Evolutionary conservation across 371 early-diverging fungal genomes (phyloP), one percentile per base, ranked within the genome.

Genomic region (Conidiobolus incongruus): DNA sequence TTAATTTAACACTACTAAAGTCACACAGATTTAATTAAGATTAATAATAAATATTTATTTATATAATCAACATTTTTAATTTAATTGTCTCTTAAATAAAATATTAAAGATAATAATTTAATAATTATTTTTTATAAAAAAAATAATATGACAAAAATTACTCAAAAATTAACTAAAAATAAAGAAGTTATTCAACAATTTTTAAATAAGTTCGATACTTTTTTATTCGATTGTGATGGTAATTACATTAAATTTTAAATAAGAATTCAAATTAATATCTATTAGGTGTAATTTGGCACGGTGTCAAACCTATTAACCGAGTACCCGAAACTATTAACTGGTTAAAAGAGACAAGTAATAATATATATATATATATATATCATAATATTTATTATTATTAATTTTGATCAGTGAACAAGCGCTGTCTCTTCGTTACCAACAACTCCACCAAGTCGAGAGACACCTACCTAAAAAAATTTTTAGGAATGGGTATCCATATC

Each of bases 251-350:
- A 13, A 11, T 22, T 4, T 24, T 7, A 11, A 11, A 4, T 28
- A 24, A 40, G 4, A 20, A 11, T 40, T 13, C 2, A 2, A 11
- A 40, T 30, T 28, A 17, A 5, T 38, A 13, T 41, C 13, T 38
- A 29, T 12, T 47, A 86, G 86, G 95, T 52, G 96, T 95, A 15
- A 62, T 95, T 29, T 95, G 94, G 94, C 72, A 70, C 45, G 90
- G 87, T 13, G 66, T 56, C 49, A 47, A 65, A 0, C 54, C 75
- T 1, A 60, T 95, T 44, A 65, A 66, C 3, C 72, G 74, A 6
- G 73, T 83, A 5, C 53, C 52, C 23, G 72, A 81, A 29, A 68
- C 82, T 0, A 68, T 95, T 54, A 54, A 60, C 11, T 52, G 26
- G 20, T 31, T 45, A 13, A 4, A 50, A 38, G 35, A 52, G 12